phyloP scores from a whole-genome alignment of 768 basidiomycete genomes.

The Trametes cingulata region DNA sequence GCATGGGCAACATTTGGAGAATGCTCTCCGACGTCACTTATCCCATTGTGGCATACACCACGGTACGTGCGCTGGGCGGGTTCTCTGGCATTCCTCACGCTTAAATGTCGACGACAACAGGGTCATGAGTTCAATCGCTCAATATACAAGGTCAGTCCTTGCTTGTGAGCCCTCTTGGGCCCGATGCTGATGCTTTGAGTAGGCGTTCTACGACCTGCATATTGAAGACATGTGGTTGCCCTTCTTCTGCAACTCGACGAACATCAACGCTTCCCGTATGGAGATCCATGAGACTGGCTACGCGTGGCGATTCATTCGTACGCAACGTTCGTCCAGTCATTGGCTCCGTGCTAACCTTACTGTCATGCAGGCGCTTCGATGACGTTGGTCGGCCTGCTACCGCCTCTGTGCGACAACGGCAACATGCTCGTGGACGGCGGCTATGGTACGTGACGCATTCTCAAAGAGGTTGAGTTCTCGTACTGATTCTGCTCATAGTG shows the following conservation, averaged over 20 bases:
- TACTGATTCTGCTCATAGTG: slow-evolving; percentile 45
- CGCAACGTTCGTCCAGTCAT: background rate
- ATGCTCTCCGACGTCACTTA: slow-evolving; percentile 93
- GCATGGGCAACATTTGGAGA: slow-evolving; percentile 95
- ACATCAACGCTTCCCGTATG: slow-evolving; percentile 95
- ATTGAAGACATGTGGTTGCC: slow-evolving; percentile 99
- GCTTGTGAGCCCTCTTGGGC: slow-evolving; percentile 4
- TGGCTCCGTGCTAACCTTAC: too few species aligned
- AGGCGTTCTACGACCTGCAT: slow-evolving; percentile 92
- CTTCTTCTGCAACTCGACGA: slow-evolving; percentile 97
- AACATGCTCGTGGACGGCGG: slow-evolving; percentile 90
- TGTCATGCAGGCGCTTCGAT: slow-evolving; percentile 81
- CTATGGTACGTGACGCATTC: slow-evolving; percentile 56
- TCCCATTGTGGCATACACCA: slow-evolving; percentile 91
- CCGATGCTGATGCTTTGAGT: background rate
- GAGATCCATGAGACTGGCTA: slow-evolving; percentile 98
- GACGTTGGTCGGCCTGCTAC: slow-evolving; percentile 93
- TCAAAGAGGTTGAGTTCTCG: background rate
- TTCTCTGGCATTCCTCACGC: background rate
- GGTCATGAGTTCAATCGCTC: slow-evolving; percentile 94
- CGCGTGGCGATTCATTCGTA: slow-evolving; percentile 93
- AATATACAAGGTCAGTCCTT: slow-evolving; percentile 73
- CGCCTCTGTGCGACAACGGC: slow-evolving; percentile 93
- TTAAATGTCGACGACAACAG: slow-evolving; percentile 41
- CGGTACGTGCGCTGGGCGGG: slow-evolving; percentile 43